A percentile compares a stretch with the other conserved stretches of the same genome.
These are phyloP conservation scores for Phytopythium kandeliae DNA, from an alignment of 352 stramenopile species.

Conservation along the genomic window DNA sequence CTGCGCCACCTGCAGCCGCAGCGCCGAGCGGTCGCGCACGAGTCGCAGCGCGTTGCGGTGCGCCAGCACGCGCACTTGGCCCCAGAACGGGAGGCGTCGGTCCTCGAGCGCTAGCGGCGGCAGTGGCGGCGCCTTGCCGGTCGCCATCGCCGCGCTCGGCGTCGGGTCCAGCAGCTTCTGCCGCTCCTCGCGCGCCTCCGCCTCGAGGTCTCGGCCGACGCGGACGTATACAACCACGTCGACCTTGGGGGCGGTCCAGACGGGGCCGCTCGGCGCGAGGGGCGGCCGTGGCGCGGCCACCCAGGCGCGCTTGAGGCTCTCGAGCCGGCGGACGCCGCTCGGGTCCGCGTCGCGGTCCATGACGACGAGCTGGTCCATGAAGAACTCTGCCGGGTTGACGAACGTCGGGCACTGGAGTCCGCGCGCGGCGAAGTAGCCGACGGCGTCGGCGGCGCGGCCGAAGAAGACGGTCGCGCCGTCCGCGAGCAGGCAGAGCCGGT, in stretches of 20 bases:
- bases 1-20: conserved; percentile 27
- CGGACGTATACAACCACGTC: conserved; percentile 14
- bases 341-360: conserved; percentile 30
- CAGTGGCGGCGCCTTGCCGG: neutral
- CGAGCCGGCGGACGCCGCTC: conserved; percentile 13
- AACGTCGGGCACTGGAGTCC: conserved; percentile 36
- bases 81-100: conserved; percentile 17
- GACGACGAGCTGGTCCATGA: conserved; percentile 51
- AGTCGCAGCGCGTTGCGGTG: conserved; percentile 34
- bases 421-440: conserved; percentile 28
- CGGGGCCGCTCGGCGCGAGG: too few species aligned
- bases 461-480: conserved; percentile 36
- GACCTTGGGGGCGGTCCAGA: conserved; percentile 1
- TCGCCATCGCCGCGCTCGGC: neutral
- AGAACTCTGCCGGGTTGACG: conserved; percentile 44
- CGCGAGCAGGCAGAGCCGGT: conserved; percentile 33
- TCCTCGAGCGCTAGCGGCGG: conserved; percentile 10
- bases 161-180: neutral
- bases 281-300: neutral
- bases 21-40: conserved; percentile 33
- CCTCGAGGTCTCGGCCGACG: conserved; percentile 7
- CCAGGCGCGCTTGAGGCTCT: conserved; percentile 12
- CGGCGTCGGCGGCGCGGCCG: conserved; percentile 23
- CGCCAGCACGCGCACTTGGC: conserved; percentile 34
- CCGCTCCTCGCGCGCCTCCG: too few species aligned